Conservation (phyloP, 2,329 filamentous ascomycete genomes). For the Phialocephala sp. region DNA sequence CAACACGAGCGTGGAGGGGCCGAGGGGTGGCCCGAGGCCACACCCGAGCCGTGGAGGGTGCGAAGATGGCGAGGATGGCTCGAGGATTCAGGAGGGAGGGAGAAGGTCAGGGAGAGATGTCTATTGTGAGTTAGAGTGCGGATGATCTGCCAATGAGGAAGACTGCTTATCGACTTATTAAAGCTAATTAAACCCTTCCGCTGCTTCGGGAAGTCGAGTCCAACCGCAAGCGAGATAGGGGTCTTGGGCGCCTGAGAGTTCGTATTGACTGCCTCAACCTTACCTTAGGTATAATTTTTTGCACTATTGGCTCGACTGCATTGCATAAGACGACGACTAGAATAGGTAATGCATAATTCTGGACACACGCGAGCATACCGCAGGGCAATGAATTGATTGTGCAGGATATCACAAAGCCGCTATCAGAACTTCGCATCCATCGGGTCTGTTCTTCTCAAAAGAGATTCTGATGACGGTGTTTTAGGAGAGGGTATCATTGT, state of each 20-base stretch:
- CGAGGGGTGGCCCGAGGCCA: neutral
- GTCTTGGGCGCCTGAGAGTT: neutral
- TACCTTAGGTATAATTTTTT: neutral
- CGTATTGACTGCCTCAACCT: neutral
- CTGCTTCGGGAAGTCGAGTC: neutral
- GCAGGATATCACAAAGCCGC: slow-evolving; percentile 4
- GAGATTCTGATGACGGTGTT: too few species aligned
- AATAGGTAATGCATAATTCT: neutral
- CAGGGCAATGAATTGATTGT: neutral
- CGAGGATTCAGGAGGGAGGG: neutral
- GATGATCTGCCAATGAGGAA: slow-evolving; percentile 8
- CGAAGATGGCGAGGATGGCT: neutral
- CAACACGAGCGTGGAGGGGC: neutral
- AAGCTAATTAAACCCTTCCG: neutral
- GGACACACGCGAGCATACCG: neutral
- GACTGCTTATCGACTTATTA: slow-evolving; percentile 6
- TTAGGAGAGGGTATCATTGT: too few species aligned
- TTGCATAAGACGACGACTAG: neutral
- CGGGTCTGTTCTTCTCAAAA: too few species aligned
- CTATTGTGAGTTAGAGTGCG: neutral
- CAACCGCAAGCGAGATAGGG: neutral
- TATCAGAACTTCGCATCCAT: neutral
- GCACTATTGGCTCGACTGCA: slow-evolving; percentile 2
- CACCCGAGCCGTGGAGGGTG: slow-evolving; percentile 1
- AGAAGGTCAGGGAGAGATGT: neutral